Conservation (phyloP, 2,329 filamentous ascomycete genomes). For the Verticillium isaacii region DNA sequence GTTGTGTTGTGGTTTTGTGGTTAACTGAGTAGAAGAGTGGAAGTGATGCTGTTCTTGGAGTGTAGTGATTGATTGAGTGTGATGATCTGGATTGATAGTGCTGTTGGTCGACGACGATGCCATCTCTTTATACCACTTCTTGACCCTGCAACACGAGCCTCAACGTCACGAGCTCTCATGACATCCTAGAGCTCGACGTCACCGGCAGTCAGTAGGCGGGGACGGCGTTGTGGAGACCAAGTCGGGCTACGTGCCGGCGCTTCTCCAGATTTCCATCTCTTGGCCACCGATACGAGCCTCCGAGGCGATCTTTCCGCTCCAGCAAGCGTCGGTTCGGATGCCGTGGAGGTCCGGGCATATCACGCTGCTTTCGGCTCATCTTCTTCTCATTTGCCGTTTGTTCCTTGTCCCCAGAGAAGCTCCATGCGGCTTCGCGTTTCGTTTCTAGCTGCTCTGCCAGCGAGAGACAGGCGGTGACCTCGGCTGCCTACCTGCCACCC, state of each 20-base stretch:
- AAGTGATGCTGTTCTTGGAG: neutral
- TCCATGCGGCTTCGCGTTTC: neutral
- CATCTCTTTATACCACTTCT: neutral
- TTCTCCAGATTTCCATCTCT: constrained; percentile 1
- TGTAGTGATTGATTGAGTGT: neutral
- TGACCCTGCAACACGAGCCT: neutral
- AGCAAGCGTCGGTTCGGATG: neutral
- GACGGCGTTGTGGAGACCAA: neutral
- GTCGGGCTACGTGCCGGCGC: neutral
- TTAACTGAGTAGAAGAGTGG: neutral
- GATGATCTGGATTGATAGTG: neutral
- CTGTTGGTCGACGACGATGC: neutral
- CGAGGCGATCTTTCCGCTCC: neutral
- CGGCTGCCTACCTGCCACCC: neutral
- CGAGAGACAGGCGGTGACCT: neutral
- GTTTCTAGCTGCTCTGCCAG: neutral
- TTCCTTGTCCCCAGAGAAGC: neutral
- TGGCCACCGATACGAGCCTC: neutral
- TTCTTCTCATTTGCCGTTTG: neutral
- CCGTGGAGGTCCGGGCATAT: neutral
- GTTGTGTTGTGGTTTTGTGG: neutral
- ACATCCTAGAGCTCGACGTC: neutral
- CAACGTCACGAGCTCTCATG: neutral
- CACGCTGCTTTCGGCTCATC: neutral
- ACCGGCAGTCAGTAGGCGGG: neutral